These are phyloP conservation scores for Globisporangium camurandrum DNA, from an alignment of 352 stramenopile genomes.

Conservation along the genomic window DNA sequence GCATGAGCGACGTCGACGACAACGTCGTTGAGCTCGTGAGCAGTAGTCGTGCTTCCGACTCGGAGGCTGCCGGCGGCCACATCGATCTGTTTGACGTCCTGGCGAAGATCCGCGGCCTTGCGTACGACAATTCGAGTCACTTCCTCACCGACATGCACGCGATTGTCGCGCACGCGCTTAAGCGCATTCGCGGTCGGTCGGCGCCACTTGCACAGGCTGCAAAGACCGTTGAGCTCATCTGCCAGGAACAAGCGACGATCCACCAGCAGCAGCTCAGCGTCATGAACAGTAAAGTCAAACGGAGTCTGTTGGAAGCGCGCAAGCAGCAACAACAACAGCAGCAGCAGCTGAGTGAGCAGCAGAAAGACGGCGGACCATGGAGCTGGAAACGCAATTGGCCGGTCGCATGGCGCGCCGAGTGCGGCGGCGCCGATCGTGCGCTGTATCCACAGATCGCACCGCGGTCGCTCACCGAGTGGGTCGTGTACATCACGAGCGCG, in stretches of 20 bases:
- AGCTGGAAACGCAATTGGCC: slow-evolving; percentile 45
- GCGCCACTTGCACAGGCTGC: slow-evolving; percentile 59
- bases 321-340: too few relatives aligned
- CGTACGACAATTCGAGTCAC: slow-evolving; percentile 50
- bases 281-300: slow-evolving; percentile 56
- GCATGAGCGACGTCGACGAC: slow-evolving; percentile 30
- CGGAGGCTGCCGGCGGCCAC: neutral
- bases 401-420: slow-evolving; percentile 73
- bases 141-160: slow-evolving; percentile 64
- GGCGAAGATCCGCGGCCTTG: slow-evolving; percentile 56
- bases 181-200: slow-evolving; percentile 50
- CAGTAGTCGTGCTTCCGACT: slow-evolving; percentile 1
- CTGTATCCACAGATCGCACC: slow-evolving; percentile 54
- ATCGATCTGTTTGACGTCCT: slow-evolving; percentile 66
- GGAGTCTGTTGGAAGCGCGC: slow-evolving; percentile 28
- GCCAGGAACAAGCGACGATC: slow-evolving; percentile 68
- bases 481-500: slow-evolving; percentile 58
- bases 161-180: slow-evolving; percentile 56
- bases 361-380: slow-evolving; percentile 20
- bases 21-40: slow-evolving; percentile 7
- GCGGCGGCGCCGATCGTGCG: slow-evolving; percentile 55
- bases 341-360: too few relatives aligned
- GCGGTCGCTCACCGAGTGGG: slow-evolving; percentile 69
- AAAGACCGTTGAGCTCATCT: slow-evolving; percentile 64
- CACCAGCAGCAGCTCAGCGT: slow-evolving; percentile 53